Base-by-base conservation (phyloP, 495 filamentous ascomycete species). In the Xylaria palmicola region DNA sequence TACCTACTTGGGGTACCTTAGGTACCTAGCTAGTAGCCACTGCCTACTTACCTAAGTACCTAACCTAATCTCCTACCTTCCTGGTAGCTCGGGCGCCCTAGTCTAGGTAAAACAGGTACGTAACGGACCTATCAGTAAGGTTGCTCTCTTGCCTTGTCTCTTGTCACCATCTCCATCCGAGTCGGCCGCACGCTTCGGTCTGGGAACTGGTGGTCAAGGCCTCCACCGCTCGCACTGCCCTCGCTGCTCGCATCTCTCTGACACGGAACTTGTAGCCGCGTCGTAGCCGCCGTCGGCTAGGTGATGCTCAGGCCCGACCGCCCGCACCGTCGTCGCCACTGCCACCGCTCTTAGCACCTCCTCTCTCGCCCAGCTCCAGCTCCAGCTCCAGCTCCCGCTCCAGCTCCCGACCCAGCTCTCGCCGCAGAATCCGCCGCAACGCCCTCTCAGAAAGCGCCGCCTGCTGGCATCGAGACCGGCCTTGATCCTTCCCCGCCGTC, bases 391-490 rank as follows among this genome's bases (percentile, higher is more conserved):
- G n/a, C n/a, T n/a, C n/a, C n/a, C n/a, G 39, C 39, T 5, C 32
- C 12, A 36, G 32, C 32, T 29, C 6, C 26, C 29, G 12, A 29
- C 24, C 45, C 17, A 19, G 52, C 30, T 37, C 34, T 44, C 44
- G 47, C 22, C 34, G 20, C 41, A 50, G 59, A 53, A 54, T 40
- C 50, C 19, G 55, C 40, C 59, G 59, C 59, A 40, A 32, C 59
- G 55, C 19, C 49, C 58, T 39, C 58, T n/a, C 19, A 47, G 24
- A 60, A 51, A 60, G 58, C 58, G 53, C 49, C 59, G 48, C 49
- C 40, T 30, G 1, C 27, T 48, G 17, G 5, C 41, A 26, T 47
- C 54, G 17, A 45, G 17, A 30, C 45, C 45, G 45, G 32, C 29
- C 32, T 44, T 51, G n/a, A n/a, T 59, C 45, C 45, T 44, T 10